Evolutionary conservation across 2,329 filamentous ascomycete species (phyloP).

Genomic region (Fusarium coffeatum): DNA sequence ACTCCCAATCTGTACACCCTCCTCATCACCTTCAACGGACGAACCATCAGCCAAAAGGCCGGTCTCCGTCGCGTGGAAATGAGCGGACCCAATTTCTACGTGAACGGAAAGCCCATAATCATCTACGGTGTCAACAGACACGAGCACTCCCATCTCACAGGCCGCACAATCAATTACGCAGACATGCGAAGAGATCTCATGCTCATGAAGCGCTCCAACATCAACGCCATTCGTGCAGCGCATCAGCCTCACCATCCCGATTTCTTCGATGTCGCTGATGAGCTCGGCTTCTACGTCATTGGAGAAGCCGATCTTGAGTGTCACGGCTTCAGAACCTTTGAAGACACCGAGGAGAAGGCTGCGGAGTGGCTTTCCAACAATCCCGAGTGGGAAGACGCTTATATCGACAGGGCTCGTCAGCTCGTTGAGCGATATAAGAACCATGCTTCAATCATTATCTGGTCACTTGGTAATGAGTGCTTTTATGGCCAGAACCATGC

Average conservation of each 20-base stretch:
- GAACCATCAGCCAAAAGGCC: constrained; percentile 63
- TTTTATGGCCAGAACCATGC: constrained; percentile 76
- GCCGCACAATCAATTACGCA: constrained; percentile 70
- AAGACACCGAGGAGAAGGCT: constrained; percentile 12
- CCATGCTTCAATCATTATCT: constrained; percentile 74
- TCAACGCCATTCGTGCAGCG: constrained; percentile 76
- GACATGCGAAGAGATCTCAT: constrained; percentile 71
- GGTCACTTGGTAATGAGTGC: constrained; percentile 78
- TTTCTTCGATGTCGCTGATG: constrained; percentile 71
- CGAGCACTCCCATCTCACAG: constrained; percentile 73
- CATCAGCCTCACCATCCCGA: constrained; percentile 73
- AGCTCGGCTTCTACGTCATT: constrained; percentile 73
- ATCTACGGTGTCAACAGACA: constrained; percentile 77
- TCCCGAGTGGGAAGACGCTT: constrained; percentile 70
- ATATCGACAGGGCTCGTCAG: constrained; percentile 73
- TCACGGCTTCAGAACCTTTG: constrained; percentile 57
- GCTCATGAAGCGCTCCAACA: constrained; percentile 75
- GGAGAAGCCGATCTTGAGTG: constrained; percentile 68
- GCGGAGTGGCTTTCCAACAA: constrained; percentile 64
- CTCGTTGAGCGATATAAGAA: constrained; percentile 71
- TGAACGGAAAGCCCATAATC: constrained; percentile 74
- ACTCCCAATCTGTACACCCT: constrained; percentile 71
- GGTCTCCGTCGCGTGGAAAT: constrained; percentile 74
- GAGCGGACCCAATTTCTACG: constrained; percentile 68
- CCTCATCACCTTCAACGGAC: constrained; percentile 50